phyloP scores from a whole-genome alignment of 2,329 filamentous ascomycete species.

The Aplosporella prunicola region DNA sequence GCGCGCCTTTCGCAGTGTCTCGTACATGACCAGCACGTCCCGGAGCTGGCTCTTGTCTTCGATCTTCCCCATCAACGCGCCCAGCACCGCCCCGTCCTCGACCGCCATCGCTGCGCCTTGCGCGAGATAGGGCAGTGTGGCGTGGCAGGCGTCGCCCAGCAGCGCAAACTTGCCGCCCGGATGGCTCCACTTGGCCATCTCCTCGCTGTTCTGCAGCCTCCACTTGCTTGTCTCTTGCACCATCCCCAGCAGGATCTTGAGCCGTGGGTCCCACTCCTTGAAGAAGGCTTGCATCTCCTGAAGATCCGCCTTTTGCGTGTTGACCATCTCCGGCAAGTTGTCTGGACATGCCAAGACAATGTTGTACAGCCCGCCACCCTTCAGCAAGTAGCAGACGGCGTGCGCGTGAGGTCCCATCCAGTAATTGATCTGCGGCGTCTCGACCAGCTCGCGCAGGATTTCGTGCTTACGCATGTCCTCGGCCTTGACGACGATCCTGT shows the following conservation, averaged over 20 bases:
- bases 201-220: constrained; percentile 3
- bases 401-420: constrained; percentile 46
- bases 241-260: constrained; percentile 18
- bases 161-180: constrained; percentile 12
- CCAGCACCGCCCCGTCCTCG: constrained; percentile 56
- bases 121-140: constrained; percentile 15
- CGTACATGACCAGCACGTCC: constrained; percentile 10
- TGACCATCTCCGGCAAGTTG: constrained; percentile 43
- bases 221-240: constrained; percentile 5
- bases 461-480: constrained; percentile 40
- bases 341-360: constrained; percentile 55
- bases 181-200: constrained; percentile 3
- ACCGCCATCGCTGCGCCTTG: constrained; percentile 51
- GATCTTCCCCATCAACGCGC: constrained; percentile 36
- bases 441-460: constrained; percentile 40
- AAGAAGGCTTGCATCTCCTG: constrained; percentile 53
- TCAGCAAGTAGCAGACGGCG: constrained; percentile 50
- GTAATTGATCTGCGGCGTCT: constrained; percentile 43
- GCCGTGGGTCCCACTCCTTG: constrained; percentile 53
- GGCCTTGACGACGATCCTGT: constrained; percentile 44
- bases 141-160: constrained; percentile 16
- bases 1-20: constrained; percentile 9
- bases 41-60: constrained; percentile 7
- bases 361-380: constrained; percentile 49
- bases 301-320: constrained; percentile 41